phyloP scores from a whole-genome alignment of 768 basidiomycete genomes.

The Mycena amicta region DNA sequence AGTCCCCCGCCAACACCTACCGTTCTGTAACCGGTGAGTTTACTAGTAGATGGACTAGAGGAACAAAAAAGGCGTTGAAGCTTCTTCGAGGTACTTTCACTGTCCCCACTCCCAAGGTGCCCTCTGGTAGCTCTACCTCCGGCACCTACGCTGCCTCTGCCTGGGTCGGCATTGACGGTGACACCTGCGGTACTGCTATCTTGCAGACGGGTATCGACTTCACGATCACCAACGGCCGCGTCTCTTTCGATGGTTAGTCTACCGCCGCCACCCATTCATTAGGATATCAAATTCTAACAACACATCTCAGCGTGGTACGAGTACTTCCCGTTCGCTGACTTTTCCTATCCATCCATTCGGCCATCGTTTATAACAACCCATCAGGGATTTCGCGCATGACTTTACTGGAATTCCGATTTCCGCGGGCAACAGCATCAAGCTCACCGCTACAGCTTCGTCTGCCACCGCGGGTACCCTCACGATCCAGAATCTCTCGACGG shows the following conservation, averaged over 20 bases:
- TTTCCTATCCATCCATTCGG: no score
- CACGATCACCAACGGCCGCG: slow-evolving; percentile 17
- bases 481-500: slow-evolving; percentile 15
- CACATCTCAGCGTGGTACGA: background rate
- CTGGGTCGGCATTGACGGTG: slow-evolving; percentile 42
- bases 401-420: no score
- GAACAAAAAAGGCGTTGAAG: no score
- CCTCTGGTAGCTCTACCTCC: slow-evolving; percentile 1
- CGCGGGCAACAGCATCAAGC: slow-evolving; percentile 12
- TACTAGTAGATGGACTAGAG: background rate
- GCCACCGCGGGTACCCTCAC: slow-evolving; percentile 7
- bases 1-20: slow-evolving; percentile 31
- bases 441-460: slow-evolving; percentile 10
- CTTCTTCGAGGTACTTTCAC: slow-evolving; percentile 29
- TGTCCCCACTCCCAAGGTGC: slow-evolving; percentile 33
- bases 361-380: background rate
- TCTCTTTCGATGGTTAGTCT: slow-evolving; percentile 7
- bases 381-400: no score
- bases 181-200: slow-evolving; percentile 37
- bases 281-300: background rate
- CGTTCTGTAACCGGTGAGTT: slow-evolving; percentile 31
- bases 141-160: slow-evolving; percentile 33
- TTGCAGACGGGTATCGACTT: slow-evolving; percentile 40
- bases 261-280: background rate
- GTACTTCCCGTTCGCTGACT: no score